Evolutionary conservation across 495 filamentous ascomycete genomes (phyloP), one percentile per base, ranked within the genome.

Genomic region (Niebla homalea): DNA sequence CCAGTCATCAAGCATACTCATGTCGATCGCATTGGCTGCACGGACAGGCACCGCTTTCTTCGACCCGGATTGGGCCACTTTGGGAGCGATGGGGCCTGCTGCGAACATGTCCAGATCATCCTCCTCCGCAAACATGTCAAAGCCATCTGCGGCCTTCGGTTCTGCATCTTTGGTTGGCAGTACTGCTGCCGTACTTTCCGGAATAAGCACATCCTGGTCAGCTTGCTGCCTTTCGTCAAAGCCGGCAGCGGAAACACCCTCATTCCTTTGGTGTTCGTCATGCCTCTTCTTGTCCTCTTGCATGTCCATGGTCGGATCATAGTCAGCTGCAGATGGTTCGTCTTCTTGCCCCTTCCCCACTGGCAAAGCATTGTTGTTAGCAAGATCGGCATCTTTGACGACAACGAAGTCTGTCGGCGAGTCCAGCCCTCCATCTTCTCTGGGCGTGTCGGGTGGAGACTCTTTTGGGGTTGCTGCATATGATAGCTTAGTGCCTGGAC

Each of bases 51-150:
- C 56, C 64, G 65, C 44, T 64, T 62, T 63, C 8, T 57, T 57
- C 32, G 67, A 63, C 3, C 66, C 64, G 43, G 76, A 73, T 14
- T 68, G 49, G 16, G 51, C 60, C 35, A 71, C 67, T n/a, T 70
- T 60, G 46, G 71, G 59, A 36, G 68, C 65, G 16, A 64, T 59
- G 11, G 66, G 55, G n/a, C 74, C 70, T 50, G 79, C 80, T 6
- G 80, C 86, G 66, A 93, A 93, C 74, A 93, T 89, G 61, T 92
- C 85, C 51, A 93, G 85, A 46, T 84, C 84, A 51, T 87, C 85
- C 48, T 88, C 85, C 38, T 92, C 86, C 16, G 86, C 87, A 64
- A 97, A 97, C 90, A 97, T 98, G 63, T 98, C 93, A 64, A 89
- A 89, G 12, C 86, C 77, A 49, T 78, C 76, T 46, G 68, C 74